Evolutionary conservation across 2,329 filamentous ascomycete species (phyloP).

Genomic region (Achaetomium macrosporum): DNA sequence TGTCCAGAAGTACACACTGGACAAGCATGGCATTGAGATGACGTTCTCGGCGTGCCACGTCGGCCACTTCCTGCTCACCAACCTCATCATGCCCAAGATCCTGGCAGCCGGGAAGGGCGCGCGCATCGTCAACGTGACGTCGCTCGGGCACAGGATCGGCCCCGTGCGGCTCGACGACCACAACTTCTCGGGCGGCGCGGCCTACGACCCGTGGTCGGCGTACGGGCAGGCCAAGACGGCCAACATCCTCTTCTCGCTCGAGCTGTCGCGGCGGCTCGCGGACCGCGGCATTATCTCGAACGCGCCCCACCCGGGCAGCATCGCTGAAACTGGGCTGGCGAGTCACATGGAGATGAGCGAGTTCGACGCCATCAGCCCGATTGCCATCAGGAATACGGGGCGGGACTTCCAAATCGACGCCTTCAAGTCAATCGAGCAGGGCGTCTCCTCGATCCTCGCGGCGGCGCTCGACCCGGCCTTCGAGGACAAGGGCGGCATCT

Average conservation of each 20-base stretch:
- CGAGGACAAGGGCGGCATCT: neutral
- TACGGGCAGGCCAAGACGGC: neutral
- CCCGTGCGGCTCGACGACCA: neutral
- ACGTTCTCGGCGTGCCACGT: neutral
- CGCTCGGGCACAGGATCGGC: neutral
- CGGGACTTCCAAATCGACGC: neutral
- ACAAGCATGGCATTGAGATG: neutral
- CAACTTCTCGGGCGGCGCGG: neutral
- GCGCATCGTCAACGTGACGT: neutral
- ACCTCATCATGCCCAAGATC: neutral
- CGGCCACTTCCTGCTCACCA: neutral
- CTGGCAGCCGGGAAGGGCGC: neutral
- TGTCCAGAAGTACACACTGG: neutral
- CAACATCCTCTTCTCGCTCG: neutral
- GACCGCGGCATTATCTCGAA: neutral
- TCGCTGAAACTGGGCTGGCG: neutral
- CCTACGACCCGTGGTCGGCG: neutral
- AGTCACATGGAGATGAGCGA: neutral
- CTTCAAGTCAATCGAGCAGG: too few species aligned
- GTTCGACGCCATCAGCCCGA: neutral
- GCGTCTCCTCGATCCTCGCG: too few species aligned
- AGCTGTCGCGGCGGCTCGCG: neutral
- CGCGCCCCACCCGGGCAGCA: neutral
- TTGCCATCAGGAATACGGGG: neutral
- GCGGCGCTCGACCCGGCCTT: too few species aligned